Evolutionary conservation across 2,329 filamentous ascomycete species (phyloP).

Genomic region (Exophiala sp.): DNA sequence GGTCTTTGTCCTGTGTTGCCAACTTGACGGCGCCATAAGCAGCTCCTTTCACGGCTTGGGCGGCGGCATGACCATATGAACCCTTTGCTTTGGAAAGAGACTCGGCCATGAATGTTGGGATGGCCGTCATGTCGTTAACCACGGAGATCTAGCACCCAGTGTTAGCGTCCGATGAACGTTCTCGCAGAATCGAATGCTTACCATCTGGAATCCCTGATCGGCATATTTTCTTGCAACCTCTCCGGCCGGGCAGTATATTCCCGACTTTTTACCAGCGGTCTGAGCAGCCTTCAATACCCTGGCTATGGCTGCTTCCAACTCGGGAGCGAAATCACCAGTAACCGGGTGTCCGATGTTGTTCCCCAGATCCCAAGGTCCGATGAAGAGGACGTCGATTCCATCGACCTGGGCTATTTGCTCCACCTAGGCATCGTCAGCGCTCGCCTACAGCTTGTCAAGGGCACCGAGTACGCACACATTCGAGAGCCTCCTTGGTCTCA

Average conservation of each 20-base stretch:
- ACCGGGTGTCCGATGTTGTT: constrained; percentile 57
- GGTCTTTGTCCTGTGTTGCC: constrained; percentile 20
- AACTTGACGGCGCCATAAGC: constrained; percentile 25
- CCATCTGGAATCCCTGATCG: constrained; percentile 54
- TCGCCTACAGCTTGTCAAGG: not conserved
- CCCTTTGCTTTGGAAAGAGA: constrained; percentile 36
- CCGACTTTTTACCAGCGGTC: constrained; percentile 51
- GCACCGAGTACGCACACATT: constrained; percentile 31
- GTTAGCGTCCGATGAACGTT: not conserved
- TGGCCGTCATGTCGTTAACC: constrained; percentile 45
- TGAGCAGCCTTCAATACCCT: constrained; percentile 51
- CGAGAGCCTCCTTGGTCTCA: constrained; percentile 40
- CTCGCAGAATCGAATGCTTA: constrained; percentile 31
- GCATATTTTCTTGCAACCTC: constrained; percentile 52
- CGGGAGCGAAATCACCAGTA: constrained; percentile 45
- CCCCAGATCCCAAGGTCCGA: constrained; percentile 56
- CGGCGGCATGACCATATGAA: constrained; percentile 26
- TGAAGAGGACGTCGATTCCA: constrained; percentile 51
- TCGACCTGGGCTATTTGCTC: constrained; percentile 51
- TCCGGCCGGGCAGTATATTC: constrained; percentile 54
- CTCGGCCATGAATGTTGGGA: constrained; percentile 41
- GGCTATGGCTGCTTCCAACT: constrained; percentile 51
- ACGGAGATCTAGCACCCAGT: constrained; percentile 35
- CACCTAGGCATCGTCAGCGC: constrained; percentile 31
- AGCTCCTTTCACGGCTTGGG: constrained; percentile 26